Evolutionary conservation across 768 basidiomycete species (phyloP).

Genomic region (Nevesoporus exiguus): DNA sequence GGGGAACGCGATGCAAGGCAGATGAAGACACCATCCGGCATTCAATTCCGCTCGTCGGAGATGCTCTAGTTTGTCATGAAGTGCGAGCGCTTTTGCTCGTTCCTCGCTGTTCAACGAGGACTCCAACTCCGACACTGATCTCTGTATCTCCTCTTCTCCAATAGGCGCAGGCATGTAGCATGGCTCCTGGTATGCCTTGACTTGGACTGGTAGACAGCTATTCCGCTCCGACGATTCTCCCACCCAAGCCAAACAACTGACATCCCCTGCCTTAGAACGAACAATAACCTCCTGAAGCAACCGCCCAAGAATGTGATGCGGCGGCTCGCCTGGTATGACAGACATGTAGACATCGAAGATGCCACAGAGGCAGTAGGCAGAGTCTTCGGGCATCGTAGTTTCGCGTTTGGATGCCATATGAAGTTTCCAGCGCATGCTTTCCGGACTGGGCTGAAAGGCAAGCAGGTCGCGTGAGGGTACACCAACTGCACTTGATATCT

Average conservation of each 20-base stretch:
- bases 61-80: background rate
- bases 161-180: background rate
- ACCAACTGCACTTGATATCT: background rate
- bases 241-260: slow-evolving; percentile 1
- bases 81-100: background rate
- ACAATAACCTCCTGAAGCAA: slow-evolving; percentile 2
- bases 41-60: background rate
- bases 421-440: slow-evolving; percentile 5
- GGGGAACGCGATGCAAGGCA: slow-evolving; percentile 1
- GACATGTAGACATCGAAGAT: background rate
- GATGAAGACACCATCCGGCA: background rate
- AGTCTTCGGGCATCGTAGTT: background rate
- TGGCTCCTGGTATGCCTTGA: background rate
- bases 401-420: slow-evolving; percentile 5
- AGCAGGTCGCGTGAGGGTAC: background rate
- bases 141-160: background rate
- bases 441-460: background rate
- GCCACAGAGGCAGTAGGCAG: slow-evolving; percentile 3
- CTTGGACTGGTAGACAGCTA: background rate
- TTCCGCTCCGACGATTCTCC: background rate
- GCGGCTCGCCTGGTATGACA: slow-evolving; percentile 1
- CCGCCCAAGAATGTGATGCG: background rate
- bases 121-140: background rate
- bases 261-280: slow-evolving; percentile 3
- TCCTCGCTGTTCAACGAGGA: background rate